These are phyloP conservation scores for Akanthomyces uredinophilus DNA, from an alignment of 2,329 filamentous ascomycete species.

Conservation along the genomic window DNA sequence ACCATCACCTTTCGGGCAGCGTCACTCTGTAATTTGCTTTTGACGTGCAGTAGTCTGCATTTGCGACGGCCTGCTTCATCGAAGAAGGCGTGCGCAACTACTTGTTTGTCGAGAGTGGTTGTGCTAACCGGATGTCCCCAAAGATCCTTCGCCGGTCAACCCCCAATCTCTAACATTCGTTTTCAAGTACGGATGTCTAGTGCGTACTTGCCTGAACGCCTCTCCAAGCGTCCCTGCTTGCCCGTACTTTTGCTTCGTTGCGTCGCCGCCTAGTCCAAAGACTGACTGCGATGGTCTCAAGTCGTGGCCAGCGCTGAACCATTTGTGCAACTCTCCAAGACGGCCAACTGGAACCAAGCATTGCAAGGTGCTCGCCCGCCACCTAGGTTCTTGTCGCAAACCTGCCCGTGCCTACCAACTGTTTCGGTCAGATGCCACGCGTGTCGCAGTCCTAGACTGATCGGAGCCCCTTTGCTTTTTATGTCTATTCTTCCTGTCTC, in stretches of 20 bases:
- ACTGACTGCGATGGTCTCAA: background rate
- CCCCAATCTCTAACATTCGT: background rate
- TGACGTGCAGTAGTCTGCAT: slow-evolving; percentile 3
- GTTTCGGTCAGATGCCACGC: background rate
- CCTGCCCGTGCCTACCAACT: background rate
- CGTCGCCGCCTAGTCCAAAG: background rate
- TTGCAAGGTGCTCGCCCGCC: background rate
- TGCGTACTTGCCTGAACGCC: background rate
- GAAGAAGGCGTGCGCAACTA: background rate
- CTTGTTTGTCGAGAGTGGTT: too few species aligned
- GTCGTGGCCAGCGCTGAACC: background rate
- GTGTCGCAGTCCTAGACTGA: background rate
- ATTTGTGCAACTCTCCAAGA: background rate
- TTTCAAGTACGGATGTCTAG: background rate
- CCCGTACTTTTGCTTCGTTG: too few species aligned
- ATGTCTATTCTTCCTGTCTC: background rate
- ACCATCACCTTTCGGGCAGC: background rate
- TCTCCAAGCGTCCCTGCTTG: too few species aligned
- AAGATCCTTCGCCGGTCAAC: too few species aligned
- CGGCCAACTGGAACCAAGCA: background rate
- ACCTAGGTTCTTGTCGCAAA: background rate
- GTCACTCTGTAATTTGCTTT: slow-evolving; percentile 8
- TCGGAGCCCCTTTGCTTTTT: background rate
- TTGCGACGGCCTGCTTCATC: background rate
- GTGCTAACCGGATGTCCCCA: too few species aligned